These are phyloP conservation scores for Neocallimastix lanati DNA, from an alignment of 192 early-diverging fungal genomes.

Conservation along the genomic window DNA sequence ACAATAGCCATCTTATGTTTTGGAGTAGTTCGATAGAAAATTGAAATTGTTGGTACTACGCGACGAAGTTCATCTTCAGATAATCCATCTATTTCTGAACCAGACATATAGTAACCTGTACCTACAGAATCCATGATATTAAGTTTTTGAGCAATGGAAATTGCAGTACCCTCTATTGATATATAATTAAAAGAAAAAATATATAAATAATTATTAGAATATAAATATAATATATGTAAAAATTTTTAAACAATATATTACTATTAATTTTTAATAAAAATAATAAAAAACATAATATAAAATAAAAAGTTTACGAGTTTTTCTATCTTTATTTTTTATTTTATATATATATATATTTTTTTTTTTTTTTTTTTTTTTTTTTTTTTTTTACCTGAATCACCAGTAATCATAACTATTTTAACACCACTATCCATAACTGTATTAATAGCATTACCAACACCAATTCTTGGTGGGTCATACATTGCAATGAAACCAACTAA, in stretches of 20 bases:
- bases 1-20: conserved; percentile 89
- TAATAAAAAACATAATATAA: too few relatives aligned
- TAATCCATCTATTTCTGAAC: conserved; percentile 17
- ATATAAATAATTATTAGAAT: too few relatives aligned
- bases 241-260: too few relatives aligned
- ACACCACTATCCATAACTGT: conserved; percentile 59
- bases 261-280: too few relatives aligned
- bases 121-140: conserved; percentile 40
- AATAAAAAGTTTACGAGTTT: too few relatives aligned
- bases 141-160: conserved; percentile 69
- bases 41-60: conserved; percentile 12
- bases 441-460: conserved; percentile 51
- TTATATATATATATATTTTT: too few relatives aligned
- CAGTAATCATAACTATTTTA: conserved; percentile 91
- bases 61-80: conserved; percentile 14
- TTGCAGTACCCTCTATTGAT: conserved; percentile 56
- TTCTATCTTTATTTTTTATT: too few relatives aligned
- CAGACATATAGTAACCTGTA: conserved; percentile 14
- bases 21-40: conserved; percentile 55
- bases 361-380: not conserved
- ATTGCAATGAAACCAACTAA: conserved; percentile 78
- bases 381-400: conserved; percentile 47
- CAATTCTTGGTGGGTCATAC: conserved; percentile 77
- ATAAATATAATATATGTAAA: too few relatives aligned
- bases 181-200: too few relatives aligned